Base-by-base conservation (phyloP, 305 asterid genomes). In the Fraxinus latifolia region DNA sequence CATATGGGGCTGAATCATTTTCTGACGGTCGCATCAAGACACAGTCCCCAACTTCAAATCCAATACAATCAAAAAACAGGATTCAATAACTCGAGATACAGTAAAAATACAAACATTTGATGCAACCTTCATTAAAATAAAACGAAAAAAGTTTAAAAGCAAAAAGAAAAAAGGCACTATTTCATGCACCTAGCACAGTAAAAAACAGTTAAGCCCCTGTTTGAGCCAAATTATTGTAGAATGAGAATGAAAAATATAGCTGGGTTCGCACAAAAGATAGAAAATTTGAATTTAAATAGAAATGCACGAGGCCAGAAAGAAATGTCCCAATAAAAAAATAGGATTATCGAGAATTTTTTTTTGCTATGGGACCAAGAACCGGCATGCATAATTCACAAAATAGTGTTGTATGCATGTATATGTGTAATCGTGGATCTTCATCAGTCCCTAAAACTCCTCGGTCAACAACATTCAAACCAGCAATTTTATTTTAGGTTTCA, bases 21-120 rank as follows among this genome's bases (percentile, higher is more conserved):
- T 91, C 91, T 0, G 88, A 36, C 0, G 98, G 89, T 0, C 91
- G 81, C 90, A 92, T 87, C 90, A 90, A 78, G 15, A 94, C 95
- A 74, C 94, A 92, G 78, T 92, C 96, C 53, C 95, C 97, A 80
- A 84, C 98, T 92, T 84, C 88, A 85, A 53, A 60, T 71, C 78
- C 81, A 81, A 76, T 32, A 29, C n/a, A 77, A 27, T 9, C 5
- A 77, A 82, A 62, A 0, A 17, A 17, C 58, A 50, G 77, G 50
- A 42, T 80, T 76, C 83, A 74, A 77, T 42, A 68, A 79, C 32
- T 83, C 74, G 58, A 29, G 50, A 29, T 25, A 81, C 34, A 77
- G 31, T 9, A 29, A 47, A 12, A 77, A 5, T 19, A 58, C 12
- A 21, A 11, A 82, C 36, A 65, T 11, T 8, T 25, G 27, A 65